These are phyloP conservation scores for Zoysia matrella DNA, from an alignment of 202 grass and related monocot genomes.

Conservation along the genomic window DNA sequence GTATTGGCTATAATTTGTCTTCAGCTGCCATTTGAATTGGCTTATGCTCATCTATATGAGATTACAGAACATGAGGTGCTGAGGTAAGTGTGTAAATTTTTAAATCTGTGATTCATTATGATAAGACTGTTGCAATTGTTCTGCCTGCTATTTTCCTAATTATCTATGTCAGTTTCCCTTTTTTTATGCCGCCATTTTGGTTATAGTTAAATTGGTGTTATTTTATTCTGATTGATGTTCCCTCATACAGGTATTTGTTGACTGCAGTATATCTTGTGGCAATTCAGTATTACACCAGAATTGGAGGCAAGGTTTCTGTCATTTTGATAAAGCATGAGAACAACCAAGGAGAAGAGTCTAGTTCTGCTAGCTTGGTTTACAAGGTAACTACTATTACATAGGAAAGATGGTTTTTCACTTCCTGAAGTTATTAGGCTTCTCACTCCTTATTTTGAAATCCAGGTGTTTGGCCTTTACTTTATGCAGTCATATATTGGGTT, in stretches of 20 bases:
- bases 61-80: slow-evolving; percentile 67
- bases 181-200: slow-evolving; percentile 4
- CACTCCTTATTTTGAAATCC: slow-evolving; percentile 36
- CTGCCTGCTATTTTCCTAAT: slow-evolving; percentile 28
- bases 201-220: background rate
- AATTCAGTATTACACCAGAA: slow-evolving; percentile 96
- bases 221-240: slow-evolving; percentile 36
- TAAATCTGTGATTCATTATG: slow-evolving; percentile 11
- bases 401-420: background rate
- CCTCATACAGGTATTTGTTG: slow-evolving; percentile 73
- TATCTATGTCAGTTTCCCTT: slow-evolving; percentile 26
- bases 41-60: slow-evolving; percentile 97
- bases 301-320: slow-evolving; percentile 93
- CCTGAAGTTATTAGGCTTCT: slow-evolving; percentile 6
- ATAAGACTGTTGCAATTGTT: slow-evolving; percentile 1
- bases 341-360: slow-evolving; percentile 94
- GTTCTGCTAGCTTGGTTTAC: slow-evolving; percentile 97
- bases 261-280: slow-evolving; percentile 91
- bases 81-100: slow-evolving; percentile 54
- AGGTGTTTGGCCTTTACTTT: slow-evolving; percentile 99
- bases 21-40: slow-evolving; percentile 92
- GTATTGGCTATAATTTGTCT: slow-evolving; percentile 93
- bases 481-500: slow-evolving; percentile 99
- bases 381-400: slow-evolving; percentile 69
- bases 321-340: slow-evolving; percentile 97